Base-by-base conservation (phyloP, 2,329 filamentous ascomycete genomes). In the Xylariaceae sp. region DNA sequence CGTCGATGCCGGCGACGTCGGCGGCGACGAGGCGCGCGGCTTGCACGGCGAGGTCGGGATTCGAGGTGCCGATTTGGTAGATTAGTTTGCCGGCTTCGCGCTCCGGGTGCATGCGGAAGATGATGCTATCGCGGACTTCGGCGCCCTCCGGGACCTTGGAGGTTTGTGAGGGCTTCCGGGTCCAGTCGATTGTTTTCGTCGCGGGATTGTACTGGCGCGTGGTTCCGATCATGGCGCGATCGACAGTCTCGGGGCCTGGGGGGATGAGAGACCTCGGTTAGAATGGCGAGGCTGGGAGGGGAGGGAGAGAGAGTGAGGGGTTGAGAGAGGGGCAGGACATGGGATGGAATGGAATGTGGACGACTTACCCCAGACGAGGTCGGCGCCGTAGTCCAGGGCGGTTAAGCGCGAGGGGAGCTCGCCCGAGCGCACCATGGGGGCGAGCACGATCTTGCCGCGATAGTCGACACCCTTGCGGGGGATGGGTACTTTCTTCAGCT, bases 351-450 rank as follows among this genome's bases (percentile, higher is more conserved):
- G 17, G 55, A 18, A 15, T n/a, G 18, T 53, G 18, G 52, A 18
- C 13, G 49, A 44, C 80, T 67, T 74, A 89, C 88, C 93, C 93
- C 94, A 99, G 66, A 99, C 94, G 13, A 99, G 81, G 75, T 99
- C 94, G 55, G 94, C 94, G 66, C 94, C 94, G 74, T 99, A 97
- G 71, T 95, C 89, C 62, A 99, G 84, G 37, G 94, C 90, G 49
- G 96, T 77, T 30, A 99, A 82, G 60, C 94, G 87, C 45, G 90
- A 94, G 2, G 94, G 93, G 62, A 97, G 79, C 78, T 99, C 94
- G 71, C 94, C 94, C n/a, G 91, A 96, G 67, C 94, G 88, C 59
- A 97, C 93, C 94, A 99, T 99, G 47, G 94, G 94, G 62, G 94
- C 94, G 64, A 99, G 88, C 50, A 97, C 94, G 65, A 97, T 77